These are phyloP conservation scores for Endocalyx cinctus DNA, from an alignment of 2,329 filamentous ascomycete species.

Conservation along the genomic window DNA sequence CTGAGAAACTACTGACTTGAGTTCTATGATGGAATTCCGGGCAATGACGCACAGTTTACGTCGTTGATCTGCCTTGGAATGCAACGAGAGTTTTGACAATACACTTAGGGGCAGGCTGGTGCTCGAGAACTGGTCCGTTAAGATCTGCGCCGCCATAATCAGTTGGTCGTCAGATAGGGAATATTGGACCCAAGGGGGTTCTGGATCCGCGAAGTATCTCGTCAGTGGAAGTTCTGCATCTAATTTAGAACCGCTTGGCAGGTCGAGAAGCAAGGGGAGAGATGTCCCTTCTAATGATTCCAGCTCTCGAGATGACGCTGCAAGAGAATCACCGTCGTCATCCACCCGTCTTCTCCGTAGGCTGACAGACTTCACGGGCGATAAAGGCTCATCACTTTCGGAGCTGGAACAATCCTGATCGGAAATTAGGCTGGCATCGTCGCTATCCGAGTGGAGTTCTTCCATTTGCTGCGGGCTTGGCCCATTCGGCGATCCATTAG, in stretches of 20 bases:
- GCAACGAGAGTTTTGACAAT: constrained; percentile 16
- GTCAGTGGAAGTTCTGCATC: constrained; percentile 48
- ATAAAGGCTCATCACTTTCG: constrained; percentile 44
- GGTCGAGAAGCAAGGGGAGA: constrained; percentile 42
- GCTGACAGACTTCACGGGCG: constrained; percentile 43
- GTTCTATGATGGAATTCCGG: constrained; percentile 45
- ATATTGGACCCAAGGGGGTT: constrained; percentile 44
- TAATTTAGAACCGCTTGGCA: constrained; percentile 43
- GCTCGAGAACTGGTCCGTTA: constrained; percentile 65
- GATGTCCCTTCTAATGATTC: constrained; percentile 43
- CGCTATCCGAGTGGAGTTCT: constrained; percentile 38
- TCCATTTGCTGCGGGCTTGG: constrained; percentile 36
- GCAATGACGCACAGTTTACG: constrained; percentile 38
- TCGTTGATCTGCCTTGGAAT: constrained; percentile 29
- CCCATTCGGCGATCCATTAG: constrained; percentile 30
- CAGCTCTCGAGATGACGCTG: constrained; percentile 45
- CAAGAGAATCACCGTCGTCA: constrained; percentile 51
- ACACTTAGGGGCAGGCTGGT: constrained; percentile 36
- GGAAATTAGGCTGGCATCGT: constrained; percentile 48
- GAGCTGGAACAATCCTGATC: constrained; percentile 52
- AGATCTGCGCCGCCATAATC: constrained; percentile 63
- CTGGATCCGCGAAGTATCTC: constrained; percentile 55
- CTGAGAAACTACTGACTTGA: constrained; percentile 39
- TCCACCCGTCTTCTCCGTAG: constrained; percentile 38
- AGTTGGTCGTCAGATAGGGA: constrained; percentile 53